phyloP scores from a whole-genome alignment of 1,284 basidiomycete species.

The Cutaneotrichosporon dermatis region DNA sequence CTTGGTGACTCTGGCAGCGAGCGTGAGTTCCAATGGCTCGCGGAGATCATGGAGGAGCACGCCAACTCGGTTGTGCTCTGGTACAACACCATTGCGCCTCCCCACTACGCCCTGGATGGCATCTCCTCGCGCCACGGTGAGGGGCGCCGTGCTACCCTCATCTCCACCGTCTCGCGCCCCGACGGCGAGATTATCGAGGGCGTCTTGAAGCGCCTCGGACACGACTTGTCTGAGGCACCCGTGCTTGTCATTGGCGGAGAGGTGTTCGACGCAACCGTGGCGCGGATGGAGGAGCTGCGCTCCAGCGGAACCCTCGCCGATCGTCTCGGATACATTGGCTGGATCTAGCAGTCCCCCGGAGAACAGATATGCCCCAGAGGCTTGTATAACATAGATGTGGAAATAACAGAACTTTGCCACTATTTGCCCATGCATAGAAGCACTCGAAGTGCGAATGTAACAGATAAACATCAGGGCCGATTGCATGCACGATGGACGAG shows the following conservation, averaged over 20 bases:
- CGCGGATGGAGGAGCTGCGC: slow-evolving; percentile 25
- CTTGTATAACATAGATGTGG: no score
- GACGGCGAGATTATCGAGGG: slow-evolving; percentile 24
- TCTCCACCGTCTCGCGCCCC: slow-evolving; percentile 25
- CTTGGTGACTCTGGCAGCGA: slow-evolving; percentile 23
- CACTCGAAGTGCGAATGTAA: no score
- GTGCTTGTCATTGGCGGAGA: slow-evolving; percentile 37
- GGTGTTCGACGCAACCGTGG: slow-evolving; percentile 21
- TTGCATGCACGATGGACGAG: no score
- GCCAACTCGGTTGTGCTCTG: slow-evolving; percentile 38
- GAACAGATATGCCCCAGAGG: no score
- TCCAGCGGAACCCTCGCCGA: slow-evolving; percentile 23
- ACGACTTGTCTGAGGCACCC: slow-evolving; percentile 24
- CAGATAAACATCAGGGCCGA: no score
- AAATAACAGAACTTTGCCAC: no score
- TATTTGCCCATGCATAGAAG: no score
- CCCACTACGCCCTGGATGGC: slow-evolving; percentile 31
- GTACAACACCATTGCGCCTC: slow-evolving; percentile 24
- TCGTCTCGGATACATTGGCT: slow-evolving; percentile 14
- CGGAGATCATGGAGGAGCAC: slow-evolving; percentile 29
- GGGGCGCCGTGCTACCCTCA: slow-evolving; percentile 23
- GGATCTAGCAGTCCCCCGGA: background rate
- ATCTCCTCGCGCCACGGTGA: slow-evolving; percentile 27
- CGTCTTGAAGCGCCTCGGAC: slow-evolving; percentile 26
- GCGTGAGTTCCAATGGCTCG: slow-evolving; percentile 28